Evolutionary conservation across 371 early-diverging fungal genomes (phyloP), one percentile per base, ranked within the genome.

Genomic region (Mucor ambiguus): DNA sequence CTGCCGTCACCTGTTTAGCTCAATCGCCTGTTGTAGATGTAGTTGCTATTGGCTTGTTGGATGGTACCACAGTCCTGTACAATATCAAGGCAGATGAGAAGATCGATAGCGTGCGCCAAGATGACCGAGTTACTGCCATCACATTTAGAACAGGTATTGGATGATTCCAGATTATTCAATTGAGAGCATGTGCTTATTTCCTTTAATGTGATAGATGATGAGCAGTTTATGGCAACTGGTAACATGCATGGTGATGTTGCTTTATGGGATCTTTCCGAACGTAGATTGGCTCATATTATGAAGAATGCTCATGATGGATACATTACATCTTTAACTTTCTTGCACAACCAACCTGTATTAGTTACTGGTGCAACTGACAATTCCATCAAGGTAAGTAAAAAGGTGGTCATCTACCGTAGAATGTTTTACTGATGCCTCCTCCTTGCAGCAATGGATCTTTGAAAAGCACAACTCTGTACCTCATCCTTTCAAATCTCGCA

Each of bases 11-110:
- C 0, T 87, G 84, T 67, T 69, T 98, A 56, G 84, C 78, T 1
- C 96, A 97, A 76, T 84, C 96, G 0, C 98, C 97, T 4, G 94
- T 92, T 0, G 87, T 97, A 1, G 99, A 97, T 76, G 95, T 97
- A 12, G 75, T 97, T 38, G 97, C 96, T 1, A 67, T 98, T 52
- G 98, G 98, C 12, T 76, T 92, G 68, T 74, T 94, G 66, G 91
- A 96, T 72, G 99, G 99, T 7, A 84, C 87, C 2, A 87, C 95
- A 11, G 64, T 90, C n/a, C 74, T 98, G 60, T 84, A 92, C 81
- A 94, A 98, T 74, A 87, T 97, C 56, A 87, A 85, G 65, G 76
- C 80, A 57, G 94, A 95, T 70, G 85, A 87, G 54, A 77, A 85
- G 37, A 82, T 98, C 54, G 85, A 92, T 76, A 78, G 83, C 46